Conservation (phyloP, 2,329 filamentous ascomycete genomes). For the Claviceps pazoutovae region DNA sequence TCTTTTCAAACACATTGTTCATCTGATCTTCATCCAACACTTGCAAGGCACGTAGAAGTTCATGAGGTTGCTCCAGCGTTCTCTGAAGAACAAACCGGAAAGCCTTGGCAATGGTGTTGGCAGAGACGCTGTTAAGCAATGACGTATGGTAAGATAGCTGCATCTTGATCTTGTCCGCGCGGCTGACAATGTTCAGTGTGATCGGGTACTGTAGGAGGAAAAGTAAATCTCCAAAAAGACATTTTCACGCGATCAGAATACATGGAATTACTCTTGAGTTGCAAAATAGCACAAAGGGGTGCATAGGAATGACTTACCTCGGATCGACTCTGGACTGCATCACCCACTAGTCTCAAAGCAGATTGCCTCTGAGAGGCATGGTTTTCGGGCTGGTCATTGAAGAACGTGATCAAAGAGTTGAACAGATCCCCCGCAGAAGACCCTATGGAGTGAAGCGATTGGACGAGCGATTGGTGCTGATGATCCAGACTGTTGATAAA, state of each 20-base stretch:
- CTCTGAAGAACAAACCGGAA: neutral
- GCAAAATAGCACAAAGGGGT: too few species aligned
- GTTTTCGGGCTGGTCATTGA: conserved; percentile 6
- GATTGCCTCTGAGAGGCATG: conserved; percentile 1
- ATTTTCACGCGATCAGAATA: too few species aligned
- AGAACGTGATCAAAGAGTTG: conserved; percentile 19
- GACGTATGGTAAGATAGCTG: neutral
- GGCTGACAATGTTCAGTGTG: neutral
- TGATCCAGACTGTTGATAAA: conserved; percentile 32
- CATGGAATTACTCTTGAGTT: too few species aligned
- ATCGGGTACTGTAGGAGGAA: neutral
- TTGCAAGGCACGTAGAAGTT: neutral
- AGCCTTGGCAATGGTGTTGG: neutral
- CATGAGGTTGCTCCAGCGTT: neutral
- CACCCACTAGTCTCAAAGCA: neutral
- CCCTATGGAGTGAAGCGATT: conserved; percentile 23
- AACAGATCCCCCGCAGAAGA: conserved; percentile 12
- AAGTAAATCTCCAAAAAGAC: too few species aligned
- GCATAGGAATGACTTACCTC: neutral
- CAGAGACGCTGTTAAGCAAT: neutral
- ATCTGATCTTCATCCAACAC: neutral
- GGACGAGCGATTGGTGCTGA: conserved; percentile 35
- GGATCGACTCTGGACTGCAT: neutral
- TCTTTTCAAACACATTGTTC: neutral
- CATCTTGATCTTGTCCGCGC: neutral